Base-by-base conservation (phyloP, 2,329 filamentous ascomycete genomes). In the Fusarium sp. region DNA sequence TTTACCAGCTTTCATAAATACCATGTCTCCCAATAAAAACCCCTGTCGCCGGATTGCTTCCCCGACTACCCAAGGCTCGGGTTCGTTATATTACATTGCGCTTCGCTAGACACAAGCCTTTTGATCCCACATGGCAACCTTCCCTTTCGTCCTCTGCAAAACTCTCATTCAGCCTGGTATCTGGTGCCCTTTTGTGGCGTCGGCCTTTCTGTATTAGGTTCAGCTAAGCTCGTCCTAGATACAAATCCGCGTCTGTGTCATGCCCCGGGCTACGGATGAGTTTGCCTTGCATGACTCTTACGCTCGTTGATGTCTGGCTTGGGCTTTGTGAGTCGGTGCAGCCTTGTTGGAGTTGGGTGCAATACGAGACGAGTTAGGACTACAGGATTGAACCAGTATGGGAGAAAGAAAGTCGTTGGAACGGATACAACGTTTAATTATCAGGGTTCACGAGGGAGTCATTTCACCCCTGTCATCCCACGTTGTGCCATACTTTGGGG, bases 151-250 rank as follows among this genome's bases (percentile, higher is more conserved):
- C n/a, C 37, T 19, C 22, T 17, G 20, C 32, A 43, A 53, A 56
- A 54, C 20, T 51, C 41, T 64, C 49, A 33, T 41, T 45, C 35
- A 56, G 56, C 49, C 61, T 53, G 49, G 45, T 65, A 45, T 43
- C 39, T 23, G 30, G 47, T 54, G 46, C 30, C 66, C 59, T 65
- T 65, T 65, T 67, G 56, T 73, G 63, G 71, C 70, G 70, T 67
- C 48, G 66, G 71, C 43, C 67, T 55, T 70, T 50, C 46, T 55
- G 15, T 11, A 48, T 70, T 71, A 73, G 55, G 56, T 64, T 65
- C 66, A 55, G 45, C 67, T 73, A 73, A 54, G 52, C 67, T 60
- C 33, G 50, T 56, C 62, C 59, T 71, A 71, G 66, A 68, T 48
- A 58, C 57, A 65, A 58, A 62, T 44, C 65, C 61, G 64, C 59